phyloP scores from a whole-genome alignment of 148 eudicot species.

The Rhododendron vialii region DNA sequence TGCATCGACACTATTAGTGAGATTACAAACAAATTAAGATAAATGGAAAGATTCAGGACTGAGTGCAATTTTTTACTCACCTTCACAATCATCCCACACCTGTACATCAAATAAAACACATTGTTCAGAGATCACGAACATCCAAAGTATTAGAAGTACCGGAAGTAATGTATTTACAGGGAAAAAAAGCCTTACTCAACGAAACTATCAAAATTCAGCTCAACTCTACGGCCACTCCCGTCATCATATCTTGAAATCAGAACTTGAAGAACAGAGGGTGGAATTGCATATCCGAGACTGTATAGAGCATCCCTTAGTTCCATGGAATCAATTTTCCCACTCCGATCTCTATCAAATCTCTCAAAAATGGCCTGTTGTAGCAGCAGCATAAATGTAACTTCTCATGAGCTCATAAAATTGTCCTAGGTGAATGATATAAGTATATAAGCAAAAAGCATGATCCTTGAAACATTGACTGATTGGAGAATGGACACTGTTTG shows the following conservation, averaged over 20 bases:
- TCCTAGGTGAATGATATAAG: neutral
- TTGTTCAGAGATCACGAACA: neutral
- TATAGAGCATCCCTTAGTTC: slow-evolving; percentile 68
- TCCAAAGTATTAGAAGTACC: neutral
- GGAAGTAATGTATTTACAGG: neutral
- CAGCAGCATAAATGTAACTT: neutral
- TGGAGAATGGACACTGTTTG: neutral
- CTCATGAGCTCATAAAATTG: neutral
- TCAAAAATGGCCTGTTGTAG: slow-evolving; percentile 58
- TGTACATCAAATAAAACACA: neutral
- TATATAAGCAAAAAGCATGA: neutral
- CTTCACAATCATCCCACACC: slow-evolving; percentile 3
- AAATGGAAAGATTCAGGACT: neutral
- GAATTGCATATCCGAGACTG: slow-evolving; percentile 65
- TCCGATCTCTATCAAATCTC: slow-evolving; percentile 65
- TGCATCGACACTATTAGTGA: neutral
- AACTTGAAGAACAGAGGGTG: slow-evolving; percentile 69
- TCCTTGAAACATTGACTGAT: neutral
- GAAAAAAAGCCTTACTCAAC: slow-evolving; percentile 36
- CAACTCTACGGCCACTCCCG: slow-evolving; percentile 42
- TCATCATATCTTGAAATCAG: slow-evolving; percentile 51
- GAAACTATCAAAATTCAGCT: slow-evolving; percentile 64
- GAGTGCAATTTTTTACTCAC: neutral
- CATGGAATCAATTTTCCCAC: slow-evolving; percentile 56
- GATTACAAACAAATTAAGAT: neutral